Evolutionary conservation across 805 yeast genomes (phyloP).

Genomic region (Sugiyamaella qingdaonensis): DNA sequence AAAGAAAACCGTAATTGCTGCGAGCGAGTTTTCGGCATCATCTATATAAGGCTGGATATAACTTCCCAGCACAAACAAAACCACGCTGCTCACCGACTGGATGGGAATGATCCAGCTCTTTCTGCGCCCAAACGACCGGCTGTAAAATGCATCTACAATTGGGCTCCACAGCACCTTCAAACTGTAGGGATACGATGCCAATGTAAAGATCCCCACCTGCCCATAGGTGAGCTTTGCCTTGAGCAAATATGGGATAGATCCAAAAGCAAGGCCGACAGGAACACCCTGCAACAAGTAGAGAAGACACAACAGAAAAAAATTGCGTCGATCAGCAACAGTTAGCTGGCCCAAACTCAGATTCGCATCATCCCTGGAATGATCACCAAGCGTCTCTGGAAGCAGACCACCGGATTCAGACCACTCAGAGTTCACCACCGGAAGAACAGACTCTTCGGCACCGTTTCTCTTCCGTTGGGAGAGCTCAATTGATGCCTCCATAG

Average conservation of each 20-base stretch:
- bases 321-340: conserved; percentile 55
- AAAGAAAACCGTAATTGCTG: conserved; percentile 62
- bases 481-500: conserved; percentile 15
- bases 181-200: conserved; percentile 94
- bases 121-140: conserved; percentile 67
- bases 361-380: not conserved
- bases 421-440: conserved; percentile 18
- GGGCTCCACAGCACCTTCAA: conserved; percentile 94
- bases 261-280: conserved; percentile 94
- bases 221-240: conserved; percentile 80
- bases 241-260: conserved; percentile 84
- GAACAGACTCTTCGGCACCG: conserved; percentile 13
- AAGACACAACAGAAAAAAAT: conserved; percentile 66
- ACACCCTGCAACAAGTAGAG: conserved; percentile 90
- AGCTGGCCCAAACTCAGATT: conserved; percentile 27
- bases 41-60: conserved; percentile 46
- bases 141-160: conserved; percentile 82
- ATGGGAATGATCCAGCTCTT: conserved; percentile 94
- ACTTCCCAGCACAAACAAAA: conserved; percentile 62
- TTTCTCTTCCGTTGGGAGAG: conserved; percentile 17
- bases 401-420: conserved; percentile 15
- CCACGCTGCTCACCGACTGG: conserved; percentile 71
- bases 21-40: conserved; percentile 46
- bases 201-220: conserved; percentile 83
- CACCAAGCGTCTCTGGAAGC: conserved; percentile 2